These are phyloP conservation scores for Tilletia indica DNA, from an alignment of 1,284 basidiomycete genomes.

Conservation along the genomic window DNA sequence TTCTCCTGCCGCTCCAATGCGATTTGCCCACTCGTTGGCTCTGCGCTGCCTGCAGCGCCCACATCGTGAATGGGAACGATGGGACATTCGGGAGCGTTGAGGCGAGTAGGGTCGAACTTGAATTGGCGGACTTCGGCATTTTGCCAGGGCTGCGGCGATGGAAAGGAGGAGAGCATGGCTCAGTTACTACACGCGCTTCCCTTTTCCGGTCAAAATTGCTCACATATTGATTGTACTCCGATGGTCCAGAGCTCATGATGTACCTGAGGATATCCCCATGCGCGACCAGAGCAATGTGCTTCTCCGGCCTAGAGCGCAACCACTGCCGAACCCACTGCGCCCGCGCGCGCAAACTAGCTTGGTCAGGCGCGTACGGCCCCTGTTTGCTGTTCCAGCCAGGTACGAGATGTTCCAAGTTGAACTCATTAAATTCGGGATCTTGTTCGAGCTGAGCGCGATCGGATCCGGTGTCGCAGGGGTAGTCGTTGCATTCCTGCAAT, in stretches of 20 bases:
- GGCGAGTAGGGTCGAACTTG: constrained; percentile 39
- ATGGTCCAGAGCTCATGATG: constrained; percentile 31
- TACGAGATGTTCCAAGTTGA: constrained; percentile 49
- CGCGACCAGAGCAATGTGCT: constrained; percentile 51
- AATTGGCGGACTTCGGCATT: constrained; percentile 53
- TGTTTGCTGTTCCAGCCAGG: constrained; percentile 54
- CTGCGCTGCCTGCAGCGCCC: constrained; percentile 42
- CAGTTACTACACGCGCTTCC: neutral
- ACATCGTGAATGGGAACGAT: constrained; percentile 37
- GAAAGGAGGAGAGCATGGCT: neutral
- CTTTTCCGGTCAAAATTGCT: neutral
- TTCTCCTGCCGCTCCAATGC: neutral
- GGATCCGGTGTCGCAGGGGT: constrained; percentile 54
- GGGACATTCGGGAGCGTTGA: constrained; percentile 39
- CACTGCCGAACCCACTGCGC: constrained; percentile 54
- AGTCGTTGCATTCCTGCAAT: constrained; percentile 52
- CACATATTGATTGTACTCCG: constrained; percentile 28
- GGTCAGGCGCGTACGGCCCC: constrained; percentile 41
- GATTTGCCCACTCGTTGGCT: constrained; percentile 31
- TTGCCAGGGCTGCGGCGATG: constrained; percentile 36
- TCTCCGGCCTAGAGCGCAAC: constrained; percentile 47
- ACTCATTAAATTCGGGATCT: constrained; percentile 44
- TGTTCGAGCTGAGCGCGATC: constrained; percentile 41
- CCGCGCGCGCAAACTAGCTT: constrained; percentile 35
- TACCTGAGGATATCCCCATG: constrained; percentile 54